Base-by-base conservation (phyloP, 805 yeast species). In the Saccharomycopsis selenospora region DNA sequence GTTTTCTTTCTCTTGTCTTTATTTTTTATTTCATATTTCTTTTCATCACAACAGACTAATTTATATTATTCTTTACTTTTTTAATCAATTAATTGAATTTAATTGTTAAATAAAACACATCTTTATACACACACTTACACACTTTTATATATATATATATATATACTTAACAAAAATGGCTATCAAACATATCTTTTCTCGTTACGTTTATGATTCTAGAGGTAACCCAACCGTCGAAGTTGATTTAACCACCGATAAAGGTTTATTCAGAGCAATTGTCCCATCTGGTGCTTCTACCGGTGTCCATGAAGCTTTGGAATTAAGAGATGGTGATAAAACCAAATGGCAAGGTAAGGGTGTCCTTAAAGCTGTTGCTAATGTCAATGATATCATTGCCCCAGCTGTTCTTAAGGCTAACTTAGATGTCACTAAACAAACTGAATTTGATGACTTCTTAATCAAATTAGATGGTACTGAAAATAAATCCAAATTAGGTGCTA, bases 191-290 rank as follows among this genome's bases (percentile, higher is more conserved):
- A 75, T 90, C 63, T 82, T 77, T 72, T 86, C 98, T 65, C 90
- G 99, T 77, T 85, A 81, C 80, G 96, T 91, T 73, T 91, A 93
- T 84, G 99, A 91, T 77, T 91, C 98, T 64, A 88, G 99, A 77
- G 98, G 98, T 76, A 93, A 91, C 83, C 99, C 99, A 76, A 91
- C 99, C 62, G 99, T 93, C 63, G 98, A 93, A 82, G 98, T 93
- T 61, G 98, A 93, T 67, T 66, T 91, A 64, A 76, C 84, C 79
- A 91, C 99, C 66, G 91, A 77, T 57, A 80, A 85, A 66, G 99
- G 99, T 66, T 64, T 79, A 58, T 90, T 88, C 95, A 85, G 97
- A 74, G 80, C 98, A 60, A 90, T 91, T 67, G 99, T 93, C 56
- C 99, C 99, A 71, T 89, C 97, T 59, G 99, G 99, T 76, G 99